These are phyloP conservation scores for Iris macrosiphon DNA, from an alignment of 106 monocot species.

Conservation along the genomic window DNA sequence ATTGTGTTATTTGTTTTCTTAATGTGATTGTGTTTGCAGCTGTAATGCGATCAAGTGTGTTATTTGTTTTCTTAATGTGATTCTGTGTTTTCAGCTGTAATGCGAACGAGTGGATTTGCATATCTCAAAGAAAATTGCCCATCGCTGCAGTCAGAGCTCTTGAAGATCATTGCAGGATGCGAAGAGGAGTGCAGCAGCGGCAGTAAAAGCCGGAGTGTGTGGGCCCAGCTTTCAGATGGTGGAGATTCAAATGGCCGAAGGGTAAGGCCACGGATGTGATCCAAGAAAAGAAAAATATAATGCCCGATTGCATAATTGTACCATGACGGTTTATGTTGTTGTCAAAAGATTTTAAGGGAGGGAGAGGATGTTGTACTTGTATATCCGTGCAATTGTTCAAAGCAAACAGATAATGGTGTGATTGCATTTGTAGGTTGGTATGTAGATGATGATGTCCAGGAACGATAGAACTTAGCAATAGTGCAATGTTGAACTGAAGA, in stretches of 20 bases:
- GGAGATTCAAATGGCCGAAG: conserved; percentile 77
- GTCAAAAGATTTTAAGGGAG: background rate
- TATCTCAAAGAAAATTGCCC: conserved; percentile 81
- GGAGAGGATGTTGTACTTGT: background rate
- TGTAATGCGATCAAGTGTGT: no score
- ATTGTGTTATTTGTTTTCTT: no score
- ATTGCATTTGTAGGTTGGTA: background rate
- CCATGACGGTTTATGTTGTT: background rate
- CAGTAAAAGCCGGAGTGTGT: conserved; percentile 85
- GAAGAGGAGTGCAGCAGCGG: conserved; percentile 78
- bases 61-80: no score
- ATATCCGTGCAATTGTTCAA: background rate
- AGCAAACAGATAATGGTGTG: conserved; percentile 1
- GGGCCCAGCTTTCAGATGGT: conserved; percentile 92
- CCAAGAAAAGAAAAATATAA: conserved; percentile 3
- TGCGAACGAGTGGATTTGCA: conserved; percentile 68
- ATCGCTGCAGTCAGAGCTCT: conserved; percentile 74
- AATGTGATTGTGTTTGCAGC: no score
- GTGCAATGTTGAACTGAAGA: conserved; percentile 3
- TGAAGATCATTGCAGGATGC: conserved; percentile 72
- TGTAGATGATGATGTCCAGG: background rate
- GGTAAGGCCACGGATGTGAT: conserved; percentile 84
- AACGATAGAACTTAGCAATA: background rate
- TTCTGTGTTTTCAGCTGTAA: conserved; percentile 95
- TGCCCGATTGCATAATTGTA: background rate